Base-by-base conservation (phyloP, 495 filamentous ascomycete species). In the Lineolata rhizophorae region DNA sequence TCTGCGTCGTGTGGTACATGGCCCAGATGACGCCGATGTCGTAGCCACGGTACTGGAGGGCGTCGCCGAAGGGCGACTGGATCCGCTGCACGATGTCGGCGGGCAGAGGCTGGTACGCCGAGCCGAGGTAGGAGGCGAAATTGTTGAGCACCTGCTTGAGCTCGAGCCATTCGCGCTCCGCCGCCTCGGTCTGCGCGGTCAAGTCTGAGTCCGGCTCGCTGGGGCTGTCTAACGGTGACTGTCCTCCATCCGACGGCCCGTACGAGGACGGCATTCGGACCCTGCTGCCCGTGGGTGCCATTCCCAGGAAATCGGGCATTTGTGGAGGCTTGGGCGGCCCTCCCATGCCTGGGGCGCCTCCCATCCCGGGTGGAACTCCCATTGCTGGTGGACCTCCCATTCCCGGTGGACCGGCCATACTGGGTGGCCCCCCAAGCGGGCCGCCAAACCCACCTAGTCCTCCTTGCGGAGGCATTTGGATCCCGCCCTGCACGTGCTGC, bases 11-110 rank as follows among this genome's bases (percentile, higher is more conserved):
- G 53, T 84, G 76, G 47, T 74, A 92, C 32, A 79, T 71, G 42
- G 69, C 71, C 72, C 81, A 85, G 14, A 95, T 60, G 21, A 76
- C 72, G 10, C 75, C 76, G 41, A 94, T 87, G 15, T 70, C 72
- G 49, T 81, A 81, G 1, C 77, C 82, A 24, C 82, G 68, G 49
- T 85, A 94, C 44, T 77, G 70, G 3, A 81, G 57, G 2, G 84
- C 75, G 1, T 69, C 63, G 1, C 87, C 87, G 40, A 93, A 97
- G 1, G 90, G 82, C 18, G 77, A 68, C 4, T 55, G 44, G 17
- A 73, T 63, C 2, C 69, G 57, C 1, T 62, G 55, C 36, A 64
- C 58, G 39, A 70, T 65, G 30, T 92, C 83, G 3, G 72, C 51
- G 1, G 75, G 64, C n/a, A 94, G 54, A 11, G 82, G 72, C 36